Base-by-base conservation (phyloP, 441 rosid genomes). In the Euphorbia schlechtendalii region DNA sequence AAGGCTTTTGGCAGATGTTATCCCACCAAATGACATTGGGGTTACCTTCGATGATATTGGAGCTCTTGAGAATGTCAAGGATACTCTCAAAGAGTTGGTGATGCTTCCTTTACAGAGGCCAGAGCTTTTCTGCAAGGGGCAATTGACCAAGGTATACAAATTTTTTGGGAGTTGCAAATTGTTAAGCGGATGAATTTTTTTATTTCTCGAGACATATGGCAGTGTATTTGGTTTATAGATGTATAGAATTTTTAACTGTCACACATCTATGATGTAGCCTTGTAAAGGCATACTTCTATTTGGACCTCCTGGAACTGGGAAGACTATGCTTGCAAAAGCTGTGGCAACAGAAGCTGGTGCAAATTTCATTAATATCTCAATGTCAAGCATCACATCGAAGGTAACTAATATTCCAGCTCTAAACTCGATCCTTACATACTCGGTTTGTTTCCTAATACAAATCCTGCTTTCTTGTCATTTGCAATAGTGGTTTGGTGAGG, bases 361-460 rank as follows among this genome's bases (percentile, higher is more conserved):
- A 61, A 89, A 88, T 77, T 89, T 92, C 71, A 92, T 92, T 65
- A 92, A 89, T 71, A 86, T 92, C 27, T 89, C 98, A 56, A 86
- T 89, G 96, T 92, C 98, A n/a, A 92, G 94, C 84, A 89, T 89
- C 73, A 88, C 96, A 36, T 92, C 98, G 17, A 92, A 89, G 96
- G 98, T 86, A 59, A 62, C 48, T 28, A 59, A 34, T 57, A 20
- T 56, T 43, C 17, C 20, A 49, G 18, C 49, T 17, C 17, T 20
- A 13, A 64, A 64, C 55, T 64, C 17, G 41, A 46, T 69, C 61
- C 66, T n/a, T 68, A 38, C 53, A 8, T 61, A 15, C 18, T 13
- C 5, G 49, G 40, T 34, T 56, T 20, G 8, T 70, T 36, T 56
- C 21, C 54, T 66, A 20, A 62, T 10, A 28, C 61, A 32, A 22